phyloP scores from a whole-genome alignment of 352 stramenopile genomes.

The Phytophthora kernoviae region DNA sequence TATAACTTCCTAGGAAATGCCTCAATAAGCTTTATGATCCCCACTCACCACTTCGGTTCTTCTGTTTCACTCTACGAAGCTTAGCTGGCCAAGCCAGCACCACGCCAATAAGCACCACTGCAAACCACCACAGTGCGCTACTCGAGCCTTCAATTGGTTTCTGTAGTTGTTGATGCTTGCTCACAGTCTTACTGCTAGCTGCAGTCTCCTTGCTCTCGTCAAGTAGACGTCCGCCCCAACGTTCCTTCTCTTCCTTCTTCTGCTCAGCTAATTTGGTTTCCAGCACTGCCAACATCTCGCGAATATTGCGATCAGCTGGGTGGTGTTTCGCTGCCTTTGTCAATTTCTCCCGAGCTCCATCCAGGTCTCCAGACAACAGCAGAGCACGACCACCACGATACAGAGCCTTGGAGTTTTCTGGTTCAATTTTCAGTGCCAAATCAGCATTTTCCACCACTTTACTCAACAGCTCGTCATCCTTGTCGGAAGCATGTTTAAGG shows the following conservation, averaged over 20 bases:
- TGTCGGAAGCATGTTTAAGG: slow-evolving; percentile 35
- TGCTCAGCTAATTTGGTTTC: slow-evolving; percentile 54
- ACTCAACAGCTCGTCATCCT: slow-evolving; percentile 31
- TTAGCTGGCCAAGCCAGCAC: slow-evolving; percentile 39
- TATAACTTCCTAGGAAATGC: slow-evolving; percentile 1
- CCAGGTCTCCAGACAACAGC: slow-evolving; percentile 59
- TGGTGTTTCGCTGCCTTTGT: slow-evolving; percentile 60
- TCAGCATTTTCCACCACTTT: slow-evolving; percentile 77
- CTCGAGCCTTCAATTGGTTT: slow-evolving; percentile 16
- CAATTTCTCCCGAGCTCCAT: slow-evolving; percentile 66
- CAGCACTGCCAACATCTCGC: slow-evolving; percentile 56
- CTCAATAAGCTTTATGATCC: slow-evolving; percentile 23
- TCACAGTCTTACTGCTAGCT: not conserved
- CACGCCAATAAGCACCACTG: slow-evolving; percentile 41
- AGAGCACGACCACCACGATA: slow-evolving; percentile 76
- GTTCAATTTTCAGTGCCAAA: slow-evolving; percentile 72
- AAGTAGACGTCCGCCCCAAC: slow-evolving; percentile 68
- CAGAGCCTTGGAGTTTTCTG: slow-evolving; percentile 82
- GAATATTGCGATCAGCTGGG: slow-evolving; percentile 75
- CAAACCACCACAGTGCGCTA: slow-evolving; percentile 43
- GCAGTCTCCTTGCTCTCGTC: slow-evolving; percentile 29
- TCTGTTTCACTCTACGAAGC: slow-evolving; percentile 32
- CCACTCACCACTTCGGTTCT: not conserved
- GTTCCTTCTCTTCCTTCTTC: slow-evolving; percentile 71
- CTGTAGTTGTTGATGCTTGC: slow-evolving; percentile 10